These are phyloP conservation scores for Rhinocladiella mackenziei DNA, from an alignment of 2,329 filamentous ascomycete genomes.

Conservation along the genomic window DNA sequence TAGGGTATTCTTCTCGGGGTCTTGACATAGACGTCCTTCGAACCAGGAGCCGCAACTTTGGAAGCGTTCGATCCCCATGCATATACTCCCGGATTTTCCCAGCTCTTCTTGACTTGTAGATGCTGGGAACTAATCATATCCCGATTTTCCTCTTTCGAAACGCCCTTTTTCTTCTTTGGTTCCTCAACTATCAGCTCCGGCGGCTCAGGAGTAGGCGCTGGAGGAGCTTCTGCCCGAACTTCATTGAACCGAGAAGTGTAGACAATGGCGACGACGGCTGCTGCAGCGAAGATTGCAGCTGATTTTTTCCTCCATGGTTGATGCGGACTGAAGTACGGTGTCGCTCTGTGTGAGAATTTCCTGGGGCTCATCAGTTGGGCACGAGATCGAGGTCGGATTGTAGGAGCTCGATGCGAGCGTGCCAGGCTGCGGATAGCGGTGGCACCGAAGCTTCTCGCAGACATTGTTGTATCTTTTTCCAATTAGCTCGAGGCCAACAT, in stretches of 20 bases:
- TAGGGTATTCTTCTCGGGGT: slow-evolving; percentile 71
- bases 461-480: slow-evolving; percentile 3
- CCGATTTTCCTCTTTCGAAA: slow-evolving; percentile 66
- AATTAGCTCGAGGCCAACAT: background rate
- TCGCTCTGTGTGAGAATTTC: slow-evolving; percentile 8
- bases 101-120: slow-evolving; percentile 77
- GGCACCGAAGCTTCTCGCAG: slow-evolving; percentile 9
- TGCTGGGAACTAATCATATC: slow-evolving; percentile 80
- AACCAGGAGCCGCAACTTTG: slow-evolving; percentile 79
- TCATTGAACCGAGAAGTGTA: slow-evolving; percentile 34
- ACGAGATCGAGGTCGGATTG: slow-evolving; percentile 3
- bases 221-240: slow-evolving; percentile 48
- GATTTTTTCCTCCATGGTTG: slow-evolving; percentile 29
- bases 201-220: slow-evolving; percentile 38
- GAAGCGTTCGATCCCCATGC: slow-evolving; percentile 88
- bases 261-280: slow-evolving; percentile 41
- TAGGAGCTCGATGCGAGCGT: slow-evolving; percentile 4
- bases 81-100: slow-evolving; percentile 81
- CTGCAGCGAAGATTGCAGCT: slow-evolving; percentile 39
- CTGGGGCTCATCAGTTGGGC: slow-evolving; percentile 4
- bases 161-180: slow-evolving; percentile 51
- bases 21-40: slow-evolving; percentile 72
- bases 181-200: slow-evolving; percentile 66
- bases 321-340: slow-evolving; percentile 4
- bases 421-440: slow-evolving; percentile 6